Base-by-base conservation (phyloP, 2,329 filamentous ascomycete genomes). In the Alternaria longipes region DNA sequence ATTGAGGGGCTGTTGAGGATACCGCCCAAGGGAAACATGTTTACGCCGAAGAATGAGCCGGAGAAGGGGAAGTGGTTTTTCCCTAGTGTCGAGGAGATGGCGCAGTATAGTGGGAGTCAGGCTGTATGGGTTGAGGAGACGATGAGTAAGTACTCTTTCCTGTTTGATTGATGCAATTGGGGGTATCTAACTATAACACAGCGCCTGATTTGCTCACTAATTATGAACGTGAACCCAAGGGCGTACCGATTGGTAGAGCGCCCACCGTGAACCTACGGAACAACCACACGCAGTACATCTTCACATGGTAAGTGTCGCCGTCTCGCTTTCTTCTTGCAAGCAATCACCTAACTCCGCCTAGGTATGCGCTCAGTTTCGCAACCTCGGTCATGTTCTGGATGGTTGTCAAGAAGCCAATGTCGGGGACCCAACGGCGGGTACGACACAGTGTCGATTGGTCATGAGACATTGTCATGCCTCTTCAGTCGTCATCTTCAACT, bases 271-370 rank as follows among this genome's bases (percentile, higher is more conserved):
- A 96, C 77, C 83, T 99, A 75, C 88, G 93, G 78, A 99, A 99
- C 78, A 98, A 97, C 81, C 95, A 99, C 80, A 89, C 92, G 66
- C 95, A 98, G 84, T 99, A 99, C 80, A 99, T 99, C 70, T 95
- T 97, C 79, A 99, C 95, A 68, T 99, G 95, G 95, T 98, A 87
- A 75, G 89, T 53, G 32, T 38, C 34, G 38, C 18, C 30, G 16
- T 40, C 38, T 34, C 56, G 36, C 40, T 28, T 38, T 41, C 20
- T 34, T 38, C 32, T 2, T 24, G 8, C 22, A 18, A 49, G 22
- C n/a, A 14, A n/a, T 6, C 26, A 36, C 56, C 70, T 75, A 56
- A 76, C 44, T 8, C 12, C 11, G n/a, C 16, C 28, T 68, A 97
- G 93, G 93, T 97, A 96, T 76, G 92, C 91, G 64, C 86, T 97